Percentiles rank a stretch among this genome's conserved stretches.
These are phyloP conservation scores for Trichoderma harzianum DNA, from an alignment of 2,329 filamentous ascomycete species.

Conservation along the genomic window DNA sequence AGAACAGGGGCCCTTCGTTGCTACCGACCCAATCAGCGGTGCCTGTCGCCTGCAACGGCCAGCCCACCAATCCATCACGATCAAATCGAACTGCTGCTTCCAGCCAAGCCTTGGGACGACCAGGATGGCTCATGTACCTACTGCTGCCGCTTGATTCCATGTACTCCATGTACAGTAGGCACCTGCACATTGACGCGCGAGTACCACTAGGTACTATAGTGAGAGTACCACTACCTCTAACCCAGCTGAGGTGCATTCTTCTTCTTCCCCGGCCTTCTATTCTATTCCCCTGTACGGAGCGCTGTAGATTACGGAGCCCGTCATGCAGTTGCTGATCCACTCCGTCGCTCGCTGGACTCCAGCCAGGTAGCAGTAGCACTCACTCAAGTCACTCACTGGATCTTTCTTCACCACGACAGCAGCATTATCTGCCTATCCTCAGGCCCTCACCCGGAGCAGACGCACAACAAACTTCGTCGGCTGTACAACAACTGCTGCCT, in stretches of 20 bases:
- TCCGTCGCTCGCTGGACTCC: neutral
- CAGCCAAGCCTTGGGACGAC: neutral
- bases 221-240: neutral
- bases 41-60: neutral
- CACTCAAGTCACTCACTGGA: neutral
- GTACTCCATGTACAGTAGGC: neutral
- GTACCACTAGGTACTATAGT: neutral
- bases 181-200: neutral
- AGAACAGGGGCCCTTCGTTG: neutral
- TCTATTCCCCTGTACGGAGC: constrained; percentile 9
- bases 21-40: neutral
- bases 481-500: constrained; percentile 1
- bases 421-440: neutral
- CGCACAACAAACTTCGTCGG: neutral
- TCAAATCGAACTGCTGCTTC: neutral
- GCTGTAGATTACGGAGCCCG: neutral
- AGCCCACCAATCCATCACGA: neutral
- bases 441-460: neutral
- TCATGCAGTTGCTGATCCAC: neutral
- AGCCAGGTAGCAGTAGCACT: neutral
- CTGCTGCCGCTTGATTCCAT: neutral
- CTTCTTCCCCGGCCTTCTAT: constrained; percentile 7
- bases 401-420: neutral
- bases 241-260: neutral
- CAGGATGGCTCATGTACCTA: neutral